Base-by-base conservation (phyloP, 371 early-diverging fungal genomes). In the Mortierella sp. region DNA sequence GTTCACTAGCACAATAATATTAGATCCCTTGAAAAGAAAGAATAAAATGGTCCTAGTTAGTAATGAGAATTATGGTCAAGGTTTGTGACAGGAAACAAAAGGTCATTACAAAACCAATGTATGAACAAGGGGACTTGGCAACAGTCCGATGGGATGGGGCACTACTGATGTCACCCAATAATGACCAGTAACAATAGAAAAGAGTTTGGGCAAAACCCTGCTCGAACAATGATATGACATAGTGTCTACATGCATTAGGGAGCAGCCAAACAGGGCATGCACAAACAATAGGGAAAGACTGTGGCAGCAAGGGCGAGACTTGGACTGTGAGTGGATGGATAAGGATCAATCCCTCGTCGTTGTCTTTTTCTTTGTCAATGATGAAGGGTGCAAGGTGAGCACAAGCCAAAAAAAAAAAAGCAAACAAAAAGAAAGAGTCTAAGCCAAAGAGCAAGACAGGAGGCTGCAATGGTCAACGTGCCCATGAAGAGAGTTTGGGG, bases 381-480 rank as follows among this genome's bases (percentile, higher is more conserved):
- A 68, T 0, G n/a, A 68, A 63, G 21, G 24, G 34, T 6, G 42
- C 42, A 11, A 19, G 38, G 31, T 65, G 65, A 38, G 65, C 42
- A 65, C 42, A 65, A 24, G 65, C 34, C 31, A 60, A 60, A 60
- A 31, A 38, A 38, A 38, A 5, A 1, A 31, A 34, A 48, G 13
- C 48, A 48, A 9, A 48, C 48, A 48, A 58, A 26, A 60, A 14
- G 14, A 60, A 28, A 5, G 14, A 31, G 63, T 19, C 14, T 6
- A 72, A 52, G 34, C 47, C 9, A 19, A 21, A 34, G 47, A 34
- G 24, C 73, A 72, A 50, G 72, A 48, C 80, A 70, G 75, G 74
- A 74, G 52, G 31, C 65, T 24, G 74, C 42, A 78, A 70, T 52
- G 24, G 74, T n/a, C 52, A 57, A 80, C 73, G 79, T 80, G 50